Base-by-base conservation (phyloP, 371 early-diverging fungal species). In the Batrachochytrium dendrobatidis region DNA sequence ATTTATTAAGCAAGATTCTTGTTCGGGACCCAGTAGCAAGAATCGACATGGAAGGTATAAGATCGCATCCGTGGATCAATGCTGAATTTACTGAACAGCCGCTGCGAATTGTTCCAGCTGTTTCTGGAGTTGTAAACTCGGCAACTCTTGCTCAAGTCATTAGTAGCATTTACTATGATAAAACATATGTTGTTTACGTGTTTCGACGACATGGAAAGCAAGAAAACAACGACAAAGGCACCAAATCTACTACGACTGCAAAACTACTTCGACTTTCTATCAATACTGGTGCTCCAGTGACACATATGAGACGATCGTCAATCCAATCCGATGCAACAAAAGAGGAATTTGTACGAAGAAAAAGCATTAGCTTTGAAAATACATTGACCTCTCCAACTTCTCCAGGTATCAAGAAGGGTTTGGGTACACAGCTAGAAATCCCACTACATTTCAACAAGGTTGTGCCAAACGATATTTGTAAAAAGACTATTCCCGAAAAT, bases 21-120 rank as follows among this genome's bases (percentile, higher is more conserved):
- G 69, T 72, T 39, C 77, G 66, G 44, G 73, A 78, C 55, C 79
- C 79, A 1, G 61, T 60, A 22, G 28, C 56, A 18, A 67, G 81
- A 25, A 69, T 68, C 22, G 69, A 63, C 53, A 78, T 80, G 72
- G 73, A 72, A 53, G 75, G 66, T 1, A 33, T 80, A 3, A 64
- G 81, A 29, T 30, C 30, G 10, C 69, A 80, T 55, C 70, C 77
- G 10, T 80, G 81, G 79, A 64, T 78, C 15, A 76, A 74, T 52
- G 63, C 64, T 28, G 82, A 76, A 28, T 79, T 78, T 60, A 39
- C 50, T 32, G 74, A 64, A 34, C 71, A 60, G 1, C 77, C 79
- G 3, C 39, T 61, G 7, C 65, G 67, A 1, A 50, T 76, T 44
- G 12, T 62, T 34, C 82, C 78, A 0, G 66, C 64, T 44, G 53